Conservation (phyloP, 352 stramenopile species). For the Phytophthora boehmeriae region DNA sequence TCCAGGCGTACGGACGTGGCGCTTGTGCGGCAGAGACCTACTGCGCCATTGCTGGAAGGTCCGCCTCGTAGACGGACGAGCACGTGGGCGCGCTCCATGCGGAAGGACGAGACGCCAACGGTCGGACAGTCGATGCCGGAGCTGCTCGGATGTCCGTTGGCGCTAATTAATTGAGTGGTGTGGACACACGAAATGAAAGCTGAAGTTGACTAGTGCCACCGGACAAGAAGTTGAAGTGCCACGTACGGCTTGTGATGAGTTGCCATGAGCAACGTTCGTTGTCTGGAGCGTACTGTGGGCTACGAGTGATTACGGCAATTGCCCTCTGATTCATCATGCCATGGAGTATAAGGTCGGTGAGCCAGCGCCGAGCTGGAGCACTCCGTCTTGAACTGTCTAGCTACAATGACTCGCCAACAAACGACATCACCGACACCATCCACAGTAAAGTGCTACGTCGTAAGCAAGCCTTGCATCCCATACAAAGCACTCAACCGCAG, state of each 20-base stretch:
- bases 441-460: too few species aligned
- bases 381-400: too few species aligned
- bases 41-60: background rate
- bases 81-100: constrained; percentile 63
- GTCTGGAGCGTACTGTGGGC: background rate
- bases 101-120: background rate
- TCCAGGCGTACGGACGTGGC: constrained; percentile 69
- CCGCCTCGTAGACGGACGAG: constrained; percentile 49
- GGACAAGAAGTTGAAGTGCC: constrained; percentile 16
- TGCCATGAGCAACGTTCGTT: background rate
- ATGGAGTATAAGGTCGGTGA: background rate
- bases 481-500: too few species aligned
- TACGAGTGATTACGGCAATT: constrained; percentile 3
- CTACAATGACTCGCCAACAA: too few species aligned
- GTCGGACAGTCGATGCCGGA: background rate
- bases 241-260: constrained; percentile 9
- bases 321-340: background rate
- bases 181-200: background rate
- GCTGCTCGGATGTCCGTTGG: background rate
- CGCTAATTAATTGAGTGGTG: background rate
- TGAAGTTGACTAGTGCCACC: constrained; percentile 14
- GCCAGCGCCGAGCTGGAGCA: too few species aligned
- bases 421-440: too few species aligned
- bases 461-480: too few species aligned
- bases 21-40: constrained; percentile 63